Base-by-base conservation (phyloP, 2,329 filamentous ascomycete species). In the Gliomastix tumulicola region DNA sequence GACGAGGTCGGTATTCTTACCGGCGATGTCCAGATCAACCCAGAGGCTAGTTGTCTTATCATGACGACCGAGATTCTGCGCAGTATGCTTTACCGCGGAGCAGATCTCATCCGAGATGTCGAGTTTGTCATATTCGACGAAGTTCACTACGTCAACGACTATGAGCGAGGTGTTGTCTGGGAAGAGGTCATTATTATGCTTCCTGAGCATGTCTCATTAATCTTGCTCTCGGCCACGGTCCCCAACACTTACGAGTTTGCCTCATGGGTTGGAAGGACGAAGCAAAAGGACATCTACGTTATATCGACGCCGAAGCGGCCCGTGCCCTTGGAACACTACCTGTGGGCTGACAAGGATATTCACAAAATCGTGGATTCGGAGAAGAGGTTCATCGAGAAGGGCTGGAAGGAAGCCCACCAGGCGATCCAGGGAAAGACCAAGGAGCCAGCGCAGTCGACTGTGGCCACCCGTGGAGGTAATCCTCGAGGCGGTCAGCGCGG, bases 171-270 rank as follows among this genome's bases (percentile, higher is more conserved):
- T 52, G 92, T 98, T 6, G 92, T 98, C 0, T 98, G 92, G 92
- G 92, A 98, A 60, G 92, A 98, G 61, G 92, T 98, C 50, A 98
- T 98, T 53, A 98, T 98, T 52, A 97, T 98, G 92, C 72, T 98
- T 38, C 92, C 92, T 1, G 89, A 95, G 56, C 92, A 98, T 62
- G 88, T 98, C 27, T 94, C 92, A 3, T 73, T 98, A 17, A 98
- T 98, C 47, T 68, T 97, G 3, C 74, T 98, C 4, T 98, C 92
- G 5, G 92, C 92, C 1, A 98, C 92, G 1, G 92, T 98, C 1
- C 92, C 92, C 3, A 98, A 98, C 56, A 97, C 92, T 0, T 79
- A 96, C 44, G 92, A 98, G 56, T 98, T 98, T 51, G 92, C 92
- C 2, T 97, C 89, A 0, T 98, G 92, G 92, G 90, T 98, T 18